Evolutionary conservation across 257 asterid genomes (phyloP).

Genomic region (Thymus quinquecostatus): DNA sequence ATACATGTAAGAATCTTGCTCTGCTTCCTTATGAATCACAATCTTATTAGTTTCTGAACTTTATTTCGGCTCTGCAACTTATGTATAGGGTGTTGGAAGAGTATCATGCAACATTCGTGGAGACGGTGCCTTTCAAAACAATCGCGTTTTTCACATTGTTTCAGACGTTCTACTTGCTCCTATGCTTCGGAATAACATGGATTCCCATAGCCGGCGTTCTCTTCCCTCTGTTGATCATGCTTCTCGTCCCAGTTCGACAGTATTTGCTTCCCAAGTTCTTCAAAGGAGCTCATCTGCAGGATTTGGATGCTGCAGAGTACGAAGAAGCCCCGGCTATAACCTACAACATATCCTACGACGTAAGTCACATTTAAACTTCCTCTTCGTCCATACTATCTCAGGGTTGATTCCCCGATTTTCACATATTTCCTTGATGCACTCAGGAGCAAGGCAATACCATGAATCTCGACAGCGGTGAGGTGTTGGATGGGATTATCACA

Average conservation of each 20-base stretch:
- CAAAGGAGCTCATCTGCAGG: constrained; percentile 88
- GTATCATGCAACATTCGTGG: constrained; percentile 80
- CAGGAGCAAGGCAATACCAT: constrained; percentile 57
- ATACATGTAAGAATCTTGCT: constrained; percentile 56
- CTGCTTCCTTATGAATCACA: not conserved
- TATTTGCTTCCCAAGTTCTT: constrained; percentile 84
- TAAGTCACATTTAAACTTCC: constrained; percentile 39
- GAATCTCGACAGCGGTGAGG: constrained; percentile 59
- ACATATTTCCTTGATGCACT: constrained; percentile 5
- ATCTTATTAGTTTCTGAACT: not conserved
- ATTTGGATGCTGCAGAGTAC: constrained; percentile 93
- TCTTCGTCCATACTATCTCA: not conserved
- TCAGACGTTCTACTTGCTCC: constrained; percentile 79
- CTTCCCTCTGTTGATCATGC: constrained; percentile 91
- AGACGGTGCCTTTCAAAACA: constrained; percentile 91
- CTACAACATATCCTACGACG: constrained; percentile 65
- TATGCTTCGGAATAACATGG: constrained; percentile 96
- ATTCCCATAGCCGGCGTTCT: constrained; percentile 95
- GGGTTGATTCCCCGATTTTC: not conserved
- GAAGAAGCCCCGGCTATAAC: constrained; percentile 87
- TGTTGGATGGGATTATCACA: constrained; percentile 77
- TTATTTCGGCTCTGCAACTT: constrained; percentile 20
- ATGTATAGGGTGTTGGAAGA: constrained; percentile 75
- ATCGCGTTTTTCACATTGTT: constrained; percentile 87
- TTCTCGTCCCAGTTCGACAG: constrained; percentile 90